Percentiles rank a stretch among this genome's conserved stretches.
phyloP scores from a whole-genome alignment of 2,329 filamentous ascomycete genomes.

The Pseudonectria foliicola region DNA sequence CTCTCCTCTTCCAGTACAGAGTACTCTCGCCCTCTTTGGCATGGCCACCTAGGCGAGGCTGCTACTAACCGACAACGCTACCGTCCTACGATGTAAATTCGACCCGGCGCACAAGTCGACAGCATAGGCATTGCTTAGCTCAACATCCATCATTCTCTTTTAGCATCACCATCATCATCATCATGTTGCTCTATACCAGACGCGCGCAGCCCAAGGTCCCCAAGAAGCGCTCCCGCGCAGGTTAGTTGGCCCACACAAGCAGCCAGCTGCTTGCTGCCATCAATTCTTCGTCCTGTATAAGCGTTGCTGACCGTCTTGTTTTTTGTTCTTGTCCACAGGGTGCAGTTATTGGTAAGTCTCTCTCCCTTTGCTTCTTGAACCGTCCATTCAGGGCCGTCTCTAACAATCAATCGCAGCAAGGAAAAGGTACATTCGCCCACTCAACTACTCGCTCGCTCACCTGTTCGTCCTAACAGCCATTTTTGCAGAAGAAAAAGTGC shows the following conservation, averaged over 20 bases:
- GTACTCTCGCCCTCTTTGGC: no score
- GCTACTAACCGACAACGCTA: no score
- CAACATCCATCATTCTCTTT: no score
- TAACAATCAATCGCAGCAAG: conserved; percentile 33
- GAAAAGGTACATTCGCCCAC: conserved; percentile 39
- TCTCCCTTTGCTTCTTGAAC: no score
- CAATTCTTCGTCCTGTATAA: no score
- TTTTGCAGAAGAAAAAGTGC: conserved; percentile 49
- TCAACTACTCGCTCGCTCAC: background rate
- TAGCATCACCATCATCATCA: conserved; percentile 7
- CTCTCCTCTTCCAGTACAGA: no score
- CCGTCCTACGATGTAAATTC: no score
- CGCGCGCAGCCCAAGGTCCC: conserved; percentile 50
- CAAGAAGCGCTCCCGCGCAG: conserved; percentile 52
- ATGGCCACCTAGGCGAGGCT: no score
- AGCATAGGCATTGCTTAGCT: no score
- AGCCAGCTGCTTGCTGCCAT: no score
- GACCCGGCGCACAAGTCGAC: no score
- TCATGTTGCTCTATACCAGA: conserved; percentile 53
- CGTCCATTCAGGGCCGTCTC: no score
- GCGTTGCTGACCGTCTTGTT: conserved; percentile 6
- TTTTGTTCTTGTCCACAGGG: conserved; percentile 27
- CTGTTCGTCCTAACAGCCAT: conserved; percentile 5
- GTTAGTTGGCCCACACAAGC: conserved; percentile 33
- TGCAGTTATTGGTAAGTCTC: conserved; percentile 44